Evolutionary conservation across 2,329 filamentous ascomycete species (phyloP).

Genomic region (Colletotrichum sp.): DNA sequence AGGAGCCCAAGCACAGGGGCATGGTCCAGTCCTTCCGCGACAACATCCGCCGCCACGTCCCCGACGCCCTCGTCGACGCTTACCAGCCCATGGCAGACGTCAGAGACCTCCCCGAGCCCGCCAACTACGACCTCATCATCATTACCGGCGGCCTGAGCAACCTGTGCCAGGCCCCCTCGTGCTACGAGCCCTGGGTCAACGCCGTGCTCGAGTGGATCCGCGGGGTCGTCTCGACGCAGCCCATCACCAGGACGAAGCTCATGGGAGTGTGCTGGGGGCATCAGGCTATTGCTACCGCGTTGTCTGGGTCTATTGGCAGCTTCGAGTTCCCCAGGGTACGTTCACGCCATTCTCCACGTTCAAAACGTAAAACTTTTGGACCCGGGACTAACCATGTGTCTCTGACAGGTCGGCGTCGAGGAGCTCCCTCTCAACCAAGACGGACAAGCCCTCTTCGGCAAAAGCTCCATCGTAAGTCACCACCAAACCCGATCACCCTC

Average conservation of each 20-base stretch:
- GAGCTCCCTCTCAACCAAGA: neutral
- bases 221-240: neutral
- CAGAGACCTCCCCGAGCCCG: neutral
- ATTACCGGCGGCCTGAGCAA: slow-evolving; percentile 15
- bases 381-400: neutral
- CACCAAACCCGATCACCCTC: accelerated
- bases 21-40: slow-evolving; percentile 13
- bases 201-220: slow-evolving; percentile 11
- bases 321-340: slow-evolving; percentile 9
- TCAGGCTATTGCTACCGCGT: slow-evolving; percentile 5
- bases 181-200: slow-evolving; percentile 11
- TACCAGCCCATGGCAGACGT: slow-evolving; percentile 7
- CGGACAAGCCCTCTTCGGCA: slow-evolving; percentile 1
- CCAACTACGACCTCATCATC: slow-evolving; percentile 7
- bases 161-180: slow-evolving; percentile 1
- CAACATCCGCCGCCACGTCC: neutral
- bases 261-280: slow-evolving; percentile 14
- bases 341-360: no score
- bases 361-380: neutral
- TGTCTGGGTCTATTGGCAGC: slow-evolving; percentile 1
- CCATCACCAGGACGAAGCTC: slow-evolving; percentile 2
- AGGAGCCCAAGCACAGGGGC: slow-evolving; percentile 14
- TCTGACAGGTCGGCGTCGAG: neutral
- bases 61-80: neutral
- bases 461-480: neutral